Base-by-base conservation (phyloP, 441 rosid genomes). In the Croton laevigatus region DNA sequence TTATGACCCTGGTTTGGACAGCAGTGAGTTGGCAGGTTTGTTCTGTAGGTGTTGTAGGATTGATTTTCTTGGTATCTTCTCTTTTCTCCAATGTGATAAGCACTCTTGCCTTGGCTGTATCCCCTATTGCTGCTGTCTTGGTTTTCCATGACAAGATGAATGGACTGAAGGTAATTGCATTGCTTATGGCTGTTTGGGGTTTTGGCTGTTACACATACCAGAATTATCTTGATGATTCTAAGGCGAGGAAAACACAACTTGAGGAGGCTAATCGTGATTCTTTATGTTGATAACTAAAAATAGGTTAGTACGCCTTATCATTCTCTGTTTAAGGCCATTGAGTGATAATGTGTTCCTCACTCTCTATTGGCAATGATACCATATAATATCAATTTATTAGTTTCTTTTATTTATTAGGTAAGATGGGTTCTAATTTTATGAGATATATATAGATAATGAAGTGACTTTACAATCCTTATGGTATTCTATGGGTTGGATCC, bases 71-170 rank as follows among this genome's bases (percentile, higher is more conserved):
- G 52, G 95, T 90, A 42, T 87, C 97, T 0, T 91, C 97, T 0
- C 97, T 94, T 73, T 94, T 91, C 87, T 94, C 97, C 64, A 91
- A 91, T 45, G 97, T 89, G 6, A 87, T 91, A 59, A 89, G 97
- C 59, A 89, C 94, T 3, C 75, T 90, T 1, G 88, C 94, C 49
- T 59, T 94, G 85, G 96, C 94, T n/a, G 81, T 90, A 11, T 88
- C 94, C 45, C 97, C 97, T 20, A 77, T 89, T 1, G 89, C 93
- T 38, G 83, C 97, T 22, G 84, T 92, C 71, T 75, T 87, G 55
- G 78, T 83, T 48, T 89, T 92, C 76, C 87, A 75, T 58, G 98
- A 94, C 82, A 81, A 79, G 80, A 89, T 91, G 96, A 83, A 86
- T 66, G 94, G 96, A 0, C 84, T 83, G 71, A 90, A 91, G 87